Conservation (phyloP, 2,329 filamentous ascomycete species). For the Cadophora luteo-olivacea region DNA sequence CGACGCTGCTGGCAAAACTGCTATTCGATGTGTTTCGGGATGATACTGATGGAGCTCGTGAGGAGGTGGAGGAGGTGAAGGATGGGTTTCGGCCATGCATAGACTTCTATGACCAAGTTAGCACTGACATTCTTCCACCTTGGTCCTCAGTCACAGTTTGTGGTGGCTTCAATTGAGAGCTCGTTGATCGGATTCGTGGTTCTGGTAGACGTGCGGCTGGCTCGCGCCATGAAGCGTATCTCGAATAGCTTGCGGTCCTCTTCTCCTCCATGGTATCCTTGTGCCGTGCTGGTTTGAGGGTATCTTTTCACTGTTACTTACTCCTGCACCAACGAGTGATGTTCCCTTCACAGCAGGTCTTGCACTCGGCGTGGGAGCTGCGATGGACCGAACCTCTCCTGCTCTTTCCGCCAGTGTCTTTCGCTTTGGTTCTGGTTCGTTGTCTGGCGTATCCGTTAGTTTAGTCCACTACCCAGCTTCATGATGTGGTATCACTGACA, state of each 20-base stretch:
- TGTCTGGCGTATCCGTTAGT: slow-evolving; percentile 48
- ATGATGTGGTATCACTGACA: slow-evolving; percentile 29
- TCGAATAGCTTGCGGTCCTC: background rate
- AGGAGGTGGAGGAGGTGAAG: slow-evolving; percentile 48
- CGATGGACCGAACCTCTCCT: slow-evolving; percentile 54
- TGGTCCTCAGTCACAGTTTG: slow-evolving; percentile 6
- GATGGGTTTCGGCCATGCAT: slow-evolving; percentile 37
- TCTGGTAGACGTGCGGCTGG: background rate
- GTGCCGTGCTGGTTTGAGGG: background rate
- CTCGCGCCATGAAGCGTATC: background rate
- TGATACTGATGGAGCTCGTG: slow-evolving; percentile 50
- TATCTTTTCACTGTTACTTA: slow-evolving; percentile 28
- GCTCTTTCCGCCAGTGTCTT: slow-evolving; percentile 63
- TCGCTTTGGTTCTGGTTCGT: slow-evolving; percentile 64
- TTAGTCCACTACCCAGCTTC: background rate
- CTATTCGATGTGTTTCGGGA: slow-evolving; percentile 53
- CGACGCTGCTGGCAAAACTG: slow-evolving; percentile 63
- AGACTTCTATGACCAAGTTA: slow-evolving; percentile 24
- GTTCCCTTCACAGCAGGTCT: slow-evolving; percentile 46
- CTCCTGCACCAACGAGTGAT: slow-evolving; percentile 37
- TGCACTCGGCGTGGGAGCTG: slow-evolving; percentile 50
- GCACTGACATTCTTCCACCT: background rate
- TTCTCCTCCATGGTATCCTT: slow-evolving; percentile 11
- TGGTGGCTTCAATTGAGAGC: slow-evolving; percentile 9
- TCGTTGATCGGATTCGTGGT: slow-evolving; percentile 5